Conservation (phyloP, 2,329 filamentous ascomycete genomes). For the Celoporthe dispersa region DNA sequence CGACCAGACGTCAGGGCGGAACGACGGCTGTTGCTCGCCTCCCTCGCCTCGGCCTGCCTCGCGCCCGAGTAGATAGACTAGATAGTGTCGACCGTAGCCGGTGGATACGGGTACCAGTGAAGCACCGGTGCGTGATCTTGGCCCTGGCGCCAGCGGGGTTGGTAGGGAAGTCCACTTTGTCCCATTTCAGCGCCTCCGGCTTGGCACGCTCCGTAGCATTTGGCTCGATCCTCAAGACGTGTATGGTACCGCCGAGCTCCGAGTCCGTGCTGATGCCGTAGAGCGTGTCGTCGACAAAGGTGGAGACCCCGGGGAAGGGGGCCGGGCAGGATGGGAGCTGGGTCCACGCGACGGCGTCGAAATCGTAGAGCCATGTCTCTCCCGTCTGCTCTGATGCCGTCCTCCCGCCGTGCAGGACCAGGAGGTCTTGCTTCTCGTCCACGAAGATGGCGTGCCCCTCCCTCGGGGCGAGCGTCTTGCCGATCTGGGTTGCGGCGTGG, state of each 20-base stretch:
- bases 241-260: constrained; percentile 40
- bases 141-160: constrained; percentile 46
- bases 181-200: constrained; percentile 41
- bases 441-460: constrained; percentile 43
- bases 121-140: constrained; percentile 47
- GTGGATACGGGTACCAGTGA: constrained; percentile 52
- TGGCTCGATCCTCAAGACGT: constrained; percentile 41
- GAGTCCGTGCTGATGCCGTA: constrained; percentile 50
- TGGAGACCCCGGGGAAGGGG: constrained; percentile 42
- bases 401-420: constrained; percentile 55
- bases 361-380: constrained; percentile 57
- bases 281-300: constrained; percentile 49
- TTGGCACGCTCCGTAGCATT: constrained; percentile 39
- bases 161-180: constrained; percentile 41
- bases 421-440: constrained; percentile 49
- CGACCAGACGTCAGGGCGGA: constrained; percentile 53
- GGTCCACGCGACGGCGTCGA: constrained; percentile 52
- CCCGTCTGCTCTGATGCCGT: constrained; percentile 36
- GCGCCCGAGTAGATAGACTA: constrained; percentile 55
- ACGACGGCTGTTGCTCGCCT: constrained; percentile 30
- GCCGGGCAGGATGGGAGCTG: constrained; percentile 50
- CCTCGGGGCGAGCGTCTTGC: constrained; percentile 38
- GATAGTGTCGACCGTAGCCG: constrained; percentile 56
- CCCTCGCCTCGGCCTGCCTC: constrained; percentile 14
- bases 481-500: constrained; percentile 38